phyloP scores from a whole-genome alignment of 768 basidiomycete species.

The Pleurotus salmoneostramineus region DNA sequence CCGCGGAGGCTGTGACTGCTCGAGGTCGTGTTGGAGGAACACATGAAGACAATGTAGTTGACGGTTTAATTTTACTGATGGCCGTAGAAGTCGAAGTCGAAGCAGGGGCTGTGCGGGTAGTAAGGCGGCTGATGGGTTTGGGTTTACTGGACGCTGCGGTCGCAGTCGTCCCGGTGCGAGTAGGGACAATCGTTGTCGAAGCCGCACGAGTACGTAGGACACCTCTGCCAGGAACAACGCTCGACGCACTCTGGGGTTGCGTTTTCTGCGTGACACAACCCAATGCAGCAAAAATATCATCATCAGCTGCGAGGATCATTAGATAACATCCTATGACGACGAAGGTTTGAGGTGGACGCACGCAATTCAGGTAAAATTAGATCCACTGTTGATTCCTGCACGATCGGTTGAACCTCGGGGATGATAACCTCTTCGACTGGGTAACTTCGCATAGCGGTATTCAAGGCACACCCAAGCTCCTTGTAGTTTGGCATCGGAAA shows the following conservation, averaged over 20 bases:
- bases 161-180: neutral
- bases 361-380: conserved; percentile 23
- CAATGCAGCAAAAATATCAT: conserved; percentile 22
- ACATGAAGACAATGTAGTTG: no score
- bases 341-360: conserved; percentile 17
- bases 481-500: conserved; percentile 42
- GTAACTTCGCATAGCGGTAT: conserved; percentile 27
- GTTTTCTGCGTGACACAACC: conserved; percentile 1
- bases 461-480: conserved; percentile 31
- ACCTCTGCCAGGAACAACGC: neutral
- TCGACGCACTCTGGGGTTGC: neutral
- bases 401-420: conserved; percentile 18
- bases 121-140: neutral
- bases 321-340: conserved; percentile 18
- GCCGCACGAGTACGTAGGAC: neutral
- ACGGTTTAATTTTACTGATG: no score
- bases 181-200: neutral
- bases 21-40: no score
- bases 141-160: neutral
- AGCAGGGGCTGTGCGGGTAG: neutral
- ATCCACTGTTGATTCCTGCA: conserved; percentile 19
- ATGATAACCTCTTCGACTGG: conserved; percentile 24
- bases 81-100: neutral
- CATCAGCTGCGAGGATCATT: conserved; percentile 14
- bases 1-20: no score